Conservation (phyloP, 1,284 basidiomycete species). For the Lentinus polychrous region DNA sequence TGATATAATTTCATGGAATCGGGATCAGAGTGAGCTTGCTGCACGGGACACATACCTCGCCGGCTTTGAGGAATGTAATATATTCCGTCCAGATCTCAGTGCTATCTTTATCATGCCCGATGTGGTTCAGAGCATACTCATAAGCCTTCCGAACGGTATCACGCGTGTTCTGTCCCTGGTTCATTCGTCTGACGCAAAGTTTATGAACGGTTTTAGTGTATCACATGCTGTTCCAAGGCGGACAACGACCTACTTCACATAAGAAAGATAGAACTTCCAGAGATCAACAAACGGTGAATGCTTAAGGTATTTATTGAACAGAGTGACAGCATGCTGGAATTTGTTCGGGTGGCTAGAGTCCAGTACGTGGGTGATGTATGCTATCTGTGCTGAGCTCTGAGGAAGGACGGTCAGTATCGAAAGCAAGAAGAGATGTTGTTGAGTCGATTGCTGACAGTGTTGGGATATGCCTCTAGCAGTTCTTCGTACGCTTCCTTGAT, state of each 20-base stretch:
- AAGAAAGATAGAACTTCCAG: constrained; percentile 82
- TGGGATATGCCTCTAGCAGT: constrained; percentile 71
- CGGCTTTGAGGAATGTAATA: constrained; percentile 80
- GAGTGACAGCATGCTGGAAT: constrained; percentile 66
- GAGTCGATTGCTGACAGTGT: constrained; percentile 51
- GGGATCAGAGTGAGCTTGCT: neutral
- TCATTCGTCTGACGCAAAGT: constrained; percentile 26
- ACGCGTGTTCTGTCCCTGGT: constrained; percentile 50
- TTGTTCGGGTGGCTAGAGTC: constrained; percentile 38
- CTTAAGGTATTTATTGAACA: constrained; percentile 80
- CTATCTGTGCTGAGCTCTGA: constrained; percentile 70
- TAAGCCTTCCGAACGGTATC: constrained; percentile 84
- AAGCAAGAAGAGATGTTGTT: constrained; percentile 8
- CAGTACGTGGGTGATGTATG: constrained; percentile 79
- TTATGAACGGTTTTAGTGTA: constrained; percentile 3
- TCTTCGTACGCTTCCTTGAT: constrained; percentile 69
- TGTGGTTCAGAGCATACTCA: constrained; percentile 87
- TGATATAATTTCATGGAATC: neutral
- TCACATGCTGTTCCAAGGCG: constrained; percentile 4
- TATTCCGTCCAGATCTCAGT: constrained; percentile 73
- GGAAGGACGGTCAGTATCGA: constrained; percentile 13
- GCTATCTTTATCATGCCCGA: constrained; percentile 81
- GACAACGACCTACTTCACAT: constrained; percentile 56
- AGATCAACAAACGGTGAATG: constrained; percentile 80
- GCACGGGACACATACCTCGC: constrained; percentile 47